phyloP scores from a whole-genome alignment of 208 protist species.

The Kentomonas sorsogonicus region DNA sequence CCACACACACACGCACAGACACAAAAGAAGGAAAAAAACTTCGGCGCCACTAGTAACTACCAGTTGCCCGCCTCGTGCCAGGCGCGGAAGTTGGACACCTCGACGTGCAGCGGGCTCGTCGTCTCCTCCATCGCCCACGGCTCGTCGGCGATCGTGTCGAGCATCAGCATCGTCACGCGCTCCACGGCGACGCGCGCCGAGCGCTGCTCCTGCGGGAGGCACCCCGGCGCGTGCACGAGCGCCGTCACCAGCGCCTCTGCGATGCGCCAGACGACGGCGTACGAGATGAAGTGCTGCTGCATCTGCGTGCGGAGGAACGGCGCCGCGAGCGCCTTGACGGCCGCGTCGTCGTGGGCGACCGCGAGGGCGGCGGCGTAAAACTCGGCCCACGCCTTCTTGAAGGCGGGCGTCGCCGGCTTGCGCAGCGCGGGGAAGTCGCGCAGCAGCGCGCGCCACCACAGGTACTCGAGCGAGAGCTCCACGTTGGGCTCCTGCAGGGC shows the following conservation, averaged over 20 bases:
- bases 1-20: neutral
- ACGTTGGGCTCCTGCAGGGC: constrained; percentile 34
- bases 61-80: constrained; percentile 87
- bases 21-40: no score
- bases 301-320: constrained; percentile 79
- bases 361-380: constrained; percentile 65
- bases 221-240: constrained; percentile 31
- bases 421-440: constrained; percentile 76
- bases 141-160: constrained; percentile 83
- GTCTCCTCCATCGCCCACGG: constrained; percentile 71
- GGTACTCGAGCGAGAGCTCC: constrained; percentile 32
- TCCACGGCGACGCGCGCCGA: constrained; percentile 55
- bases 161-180: constrained; percentile 82
- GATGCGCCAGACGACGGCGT: constrained; percentile 83
- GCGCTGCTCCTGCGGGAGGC: constrained; percentile 42
- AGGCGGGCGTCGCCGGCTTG: constrained; percentile 53
- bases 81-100: constrained; percentile 78
- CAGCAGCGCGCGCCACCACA: constrained; percentile 73
- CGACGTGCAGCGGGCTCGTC: constrained; percentile 67
- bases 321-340: constrained; percentile 40
- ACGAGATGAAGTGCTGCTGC: constrained; percentile 74
- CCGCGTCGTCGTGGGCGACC: constrained; percentile 70
- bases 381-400: constrained; percentile 50
- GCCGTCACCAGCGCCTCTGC: constrained; percentile 71
- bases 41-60: constrained; percentile 42